Percentiles rank a stretch among this genome's conserved stretches.
These are phyloP conservation scores for Daldinia vernicosa DNA, from an alignment of 495 filamentous ascomycete species.

Conservation along the genomic window DNA sequence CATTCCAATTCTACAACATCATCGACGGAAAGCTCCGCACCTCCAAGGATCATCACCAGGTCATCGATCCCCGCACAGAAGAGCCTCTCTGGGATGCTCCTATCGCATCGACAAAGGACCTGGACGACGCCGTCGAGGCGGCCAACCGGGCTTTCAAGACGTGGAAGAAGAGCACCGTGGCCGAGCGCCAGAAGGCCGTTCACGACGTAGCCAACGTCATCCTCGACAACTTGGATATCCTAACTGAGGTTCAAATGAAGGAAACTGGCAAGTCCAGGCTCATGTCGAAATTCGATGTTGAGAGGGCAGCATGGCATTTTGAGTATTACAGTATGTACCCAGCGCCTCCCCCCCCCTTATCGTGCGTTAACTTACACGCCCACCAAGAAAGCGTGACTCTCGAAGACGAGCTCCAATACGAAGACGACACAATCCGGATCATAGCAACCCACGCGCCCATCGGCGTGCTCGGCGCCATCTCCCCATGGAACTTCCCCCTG, in stretches of 20 bases:
- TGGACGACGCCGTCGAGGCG: conserved; percentile 60
- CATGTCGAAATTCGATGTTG: conserved; percentile 43
- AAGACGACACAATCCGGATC: conserved; percentile 58
- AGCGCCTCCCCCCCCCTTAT: not conserved
- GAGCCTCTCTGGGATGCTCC: conserved; percentile 58
- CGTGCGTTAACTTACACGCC: not conserved
- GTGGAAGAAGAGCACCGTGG: conserved; percentile 53
- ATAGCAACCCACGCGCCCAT: conserved; percentile 62
- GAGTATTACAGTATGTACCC: conserved; percentile 43
- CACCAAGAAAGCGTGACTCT: conserved; percentile 48
- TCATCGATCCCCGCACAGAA: conserved; percentile 58
- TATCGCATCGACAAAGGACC: conserved; percentile 54
- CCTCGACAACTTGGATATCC: conserved; percentile 47
- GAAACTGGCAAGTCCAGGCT: conserved; percentile 56
- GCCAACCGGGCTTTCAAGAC: conserved; percentile 56
- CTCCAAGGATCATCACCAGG: conserved; percentile 48
- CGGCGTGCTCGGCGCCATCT: conserved; percentile 63
- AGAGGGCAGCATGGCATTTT: conserved; percentile 41
- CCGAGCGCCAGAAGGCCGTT: conserved; percentile 63
- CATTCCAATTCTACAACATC: conserved; percentile 54
- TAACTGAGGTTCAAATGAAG: conserved; percentile 50
- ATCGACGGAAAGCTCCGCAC: conserved; percentile 56
- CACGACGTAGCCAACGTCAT: conserved; percentile 58
- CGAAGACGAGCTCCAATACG: conserved; percentile 59
- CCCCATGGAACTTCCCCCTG: conserved; percentile 74